These are phyloP conservation scores for Symbiodinium natans DNA, from an alignment of 73 alveolate species.

Conservation along the genomic window DNA sequence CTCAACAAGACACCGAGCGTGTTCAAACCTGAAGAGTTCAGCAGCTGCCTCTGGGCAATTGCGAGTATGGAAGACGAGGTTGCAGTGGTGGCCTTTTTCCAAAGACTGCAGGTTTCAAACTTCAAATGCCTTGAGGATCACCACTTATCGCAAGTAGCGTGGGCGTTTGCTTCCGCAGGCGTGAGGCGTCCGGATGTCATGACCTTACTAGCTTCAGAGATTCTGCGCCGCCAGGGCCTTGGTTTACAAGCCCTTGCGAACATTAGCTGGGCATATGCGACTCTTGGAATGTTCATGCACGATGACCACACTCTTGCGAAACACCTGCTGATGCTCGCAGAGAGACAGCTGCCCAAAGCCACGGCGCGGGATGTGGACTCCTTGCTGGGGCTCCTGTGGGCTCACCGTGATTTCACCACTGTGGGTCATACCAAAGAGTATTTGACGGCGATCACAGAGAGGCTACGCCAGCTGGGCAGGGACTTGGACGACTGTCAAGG, in stretches of 20 bases:
- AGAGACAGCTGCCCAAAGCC: not conserved
- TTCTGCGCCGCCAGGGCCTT: conserved; percentile 26
- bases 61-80: conserved; percentile 45
- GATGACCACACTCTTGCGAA: not conserved
- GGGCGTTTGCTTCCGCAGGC: conserved; percentile 57
- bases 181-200: conserved; percentile 41
- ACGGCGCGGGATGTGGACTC: conserved; percentile 31
- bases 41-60: conserved; percentile 66
- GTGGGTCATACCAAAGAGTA: not conserved
- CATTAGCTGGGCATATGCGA: conserved; percentile 41
- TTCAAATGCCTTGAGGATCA: conserved; percentile 26
- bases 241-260: conserved; percentile 68
- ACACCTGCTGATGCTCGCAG: conserved; percentile 32
- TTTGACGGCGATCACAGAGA: not conserved
- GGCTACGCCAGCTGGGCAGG: conserved; percentile 49
- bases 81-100: conserved; percentile 30
- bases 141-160: conserved; percentile 52
- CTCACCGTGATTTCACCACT: not conserved
- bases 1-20: not conserved
- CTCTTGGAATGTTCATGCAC: not conserved
- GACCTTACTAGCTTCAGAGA: conserved; percentile 37
- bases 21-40: conserved; percentile 50
- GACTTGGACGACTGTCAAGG: conserved; percentile 12
- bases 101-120: not conserved
- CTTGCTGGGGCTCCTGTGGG: conserved; percentile 78